phyloP scores from a whole-genome alignment of 768 basidiomycete species.

The Kwoniella mangroviensis region DNA sequence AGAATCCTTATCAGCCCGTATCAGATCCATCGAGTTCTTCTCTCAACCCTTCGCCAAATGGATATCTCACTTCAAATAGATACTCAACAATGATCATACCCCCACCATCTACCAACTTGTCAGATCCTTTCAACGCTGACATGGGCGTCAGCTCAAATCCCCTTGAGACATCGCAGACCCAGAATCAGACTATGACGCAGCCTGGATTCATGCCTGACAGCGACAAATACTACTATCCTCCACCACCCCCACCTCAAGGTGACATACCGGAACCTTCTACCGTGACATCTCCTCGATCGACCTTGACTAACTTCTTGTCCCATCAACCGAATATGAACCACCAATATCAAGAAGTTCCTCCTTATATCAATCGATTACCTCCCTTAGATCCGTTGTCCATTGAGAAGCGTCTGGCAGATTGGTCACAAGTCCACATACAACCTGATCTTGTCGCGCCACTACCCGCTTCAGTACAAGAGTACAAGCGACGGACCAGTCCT shows the following conservation, averaged over 20 bases:
- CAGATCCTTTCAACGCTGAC: not conserved
- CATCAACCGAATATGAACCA: not conserved
- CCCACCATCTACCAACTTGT: not conserved
- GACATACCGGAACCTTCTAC: not conserved
- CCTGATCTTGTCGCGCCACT: constrained; percentile 40
- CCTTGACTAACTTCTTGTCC: not conserved
- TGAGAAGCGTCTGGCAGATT: constrained; percentile 31
- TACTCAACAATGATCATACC: not conserved
- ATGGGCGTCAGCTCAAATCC: not conserved
- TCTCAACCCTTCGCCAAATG: not conserved
- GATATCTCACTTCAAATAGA: not conserved
- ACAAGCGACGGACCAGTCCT: constrained; percentile 5
- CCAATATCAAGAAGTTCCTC: not conserved
- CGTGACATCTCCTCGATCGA: not conserved
- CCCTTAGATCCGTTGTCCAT: constrained; percentile 19
- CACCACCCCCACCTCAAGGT: constrained; percentile 8
- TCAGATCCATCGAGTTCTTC: not conserved
- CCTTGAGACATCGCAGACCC: not conserved
- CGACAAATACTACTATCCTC: not conserved
- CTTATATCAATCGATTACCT: not conserved
- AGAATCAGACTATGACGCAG: not conserved
- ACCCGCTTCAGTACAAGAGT: constrained; percentile 10
- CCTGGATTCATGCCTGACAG: constrained; percentile 3
- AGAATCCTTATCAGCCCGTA: constrained; percentile 3
- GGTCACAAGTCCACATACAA: constrained; percentile 26